Base-by-base conservation (phyloP, 345 rosid species). In the Psidium friedrichsthalianum region DNA sequence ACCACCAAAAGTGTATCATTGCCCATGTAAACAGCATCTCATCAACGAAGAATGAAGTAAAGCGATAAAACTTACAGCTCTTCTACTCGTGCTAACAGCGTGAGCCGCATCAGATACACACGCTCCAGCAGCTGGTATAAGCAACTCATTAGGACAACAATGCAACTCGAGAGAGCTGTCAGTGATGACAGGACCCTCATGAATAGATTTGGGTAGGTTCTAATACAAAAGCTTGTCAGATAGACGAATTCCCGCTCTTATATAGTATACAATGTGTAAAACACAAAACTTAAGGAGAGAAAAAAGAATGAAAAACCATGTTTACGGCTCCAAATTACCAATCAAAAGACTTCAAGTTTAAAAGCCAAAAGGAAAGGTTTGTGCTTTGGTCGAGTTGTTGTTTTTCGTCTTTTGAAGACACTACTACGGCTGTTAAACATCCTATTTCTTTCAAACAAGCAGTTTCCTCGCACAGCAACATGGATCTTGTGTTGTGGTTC, bases 71-170 rank as follows among this genome's bases (percentile, higher is more conserved):
- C 97, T 89, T 90, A 95, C 98, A 83, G 98, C 99, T 94, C 99
- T 94, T 89, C 95, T 91, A 86, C 99, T 97, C 36, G 98, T 95
- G 93, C 96, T 97, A 82, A 85, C 99, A 86, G 98, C 99, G 85
- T 94, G 92, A 36, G 97, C 92, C 87, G 87, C 92, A 90, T 93
- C 93, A 85, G 88, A 90, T 84, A 87, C 83, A 85, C 84, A 74
- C 61, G 84, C 25, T 51, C 90, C 95, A 88, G 92, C 90, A 87
- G 90, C 98, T 95, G 92, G 51, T 84, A 49, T 32, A 78, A 49
- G 85, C 82, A 36, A 47, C 55, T 86, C 51, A 57, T 3, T 20
- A n/a, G 54, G 58, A 51, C 78, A 47, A 52, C 3, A 13, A 22
- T 56, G 51, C 55, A 52, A 24, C 29, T 83, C 14, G 29, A 84